Evolutionary conservation across 1,139 yeast genomes (phyloP).

Genomic region (Yamadazyma buinensis): DNA sequence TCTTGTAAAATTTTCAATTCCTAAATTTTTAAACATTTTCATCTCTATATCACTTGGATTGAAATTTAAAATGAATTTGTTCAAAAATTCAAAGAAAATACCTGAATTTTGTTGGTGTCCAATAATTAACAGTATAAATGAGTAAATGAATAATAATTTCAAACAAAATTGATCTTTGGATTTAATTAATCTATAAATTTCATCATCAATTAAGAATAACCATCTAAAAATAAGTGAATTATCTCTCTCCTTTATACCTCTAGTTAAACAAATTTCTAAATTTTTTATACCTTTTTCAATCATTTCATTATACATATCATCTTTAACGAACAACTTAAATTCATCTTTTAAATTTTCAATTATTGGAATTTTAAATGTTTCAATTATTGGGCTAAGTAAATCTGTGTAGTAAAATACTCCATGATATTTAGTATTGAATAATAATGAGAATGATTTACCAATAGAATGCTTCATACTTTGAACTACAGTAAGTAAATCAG

Average conservation of each 20-base stretch:
- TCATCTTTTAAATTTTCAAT: conserved; percentile 14
- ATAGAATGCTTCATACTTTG: conserved; percentile 17
- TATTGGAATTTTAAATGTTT: conserved; percentile 15
- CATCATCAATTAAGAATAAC: conserved; percentile 19
- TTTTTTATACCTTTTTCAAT: neutral
- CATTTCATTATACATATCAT: conserved; percentile 5
- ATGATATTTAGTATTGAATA: conserved; percentile 13
- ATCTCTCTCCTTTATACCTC: conserved; percentile 16
- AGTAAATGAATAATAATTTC: conserved; percentile 16
- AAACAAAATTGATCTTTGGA: conserved; percentile 21
- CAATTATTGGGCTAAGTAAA: conserved; percentile 8
- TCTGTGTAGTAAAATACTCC: conserved; percentile 15
- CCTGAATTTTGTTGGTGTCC: conserved; percentile 12
- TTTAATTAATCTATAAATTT: conserved; percentile 19
- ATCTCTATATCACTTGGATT: too few species aligned
- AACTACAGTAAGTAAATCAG: conserved; percentile 14
- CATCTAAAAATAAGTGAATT: conserved; percentile 29
- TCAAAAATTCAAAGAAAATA: conserved; percentile 26
- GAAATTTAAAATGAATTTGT: conserved; percentile 17
- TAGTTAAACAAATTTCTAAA: conserved; percentile 14
- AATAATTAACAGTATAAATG: too few species aligned
- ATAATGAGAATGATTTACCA: conserved; percentile 11
- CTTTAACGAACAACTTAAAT: too few species aligned
- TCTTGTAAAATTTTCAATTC: too few species aligned
- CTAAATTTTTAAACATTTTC: too few species aligned